Conservation (phyloP, 371 early-diverging fungal species). For the Rhizomucor pusillus region DNA sequence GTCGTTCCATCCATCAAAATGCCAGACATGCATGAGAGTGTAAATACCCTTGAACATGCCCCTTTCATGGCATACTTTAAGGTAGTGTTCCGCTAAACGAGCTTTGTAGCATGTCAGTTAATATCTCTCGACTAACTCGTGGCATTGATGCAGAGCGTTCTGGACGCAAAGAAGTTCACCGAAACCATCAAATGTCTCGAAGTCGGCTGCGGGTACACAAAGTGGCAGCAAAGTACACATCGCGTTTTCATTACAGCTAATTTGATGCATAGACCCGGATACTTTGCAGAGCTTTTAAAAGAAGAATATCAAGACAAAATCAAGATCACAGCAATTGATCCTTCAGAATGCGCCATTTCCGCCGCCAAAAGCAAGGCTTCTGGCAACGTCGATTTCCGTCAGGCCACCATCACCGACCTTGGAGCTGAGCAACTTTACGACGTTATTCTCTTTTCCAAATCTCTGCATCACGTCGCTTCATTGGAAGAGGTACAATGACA, state of each 20-base stretch:
- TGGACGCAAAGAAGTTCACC: constrained; percentile 11
- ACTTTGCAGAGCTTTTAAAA: constrained; percentile 22
- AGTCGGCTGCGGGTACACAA: constrained; percentile 33
- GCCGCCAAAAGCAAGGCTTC: constrained; percentile 9
- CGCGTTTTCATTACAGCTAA: background rate
- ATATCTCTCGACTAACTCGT: background rate
- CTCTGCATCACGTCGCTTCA: constrained; percentile 34
- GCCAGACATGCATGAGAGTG: too few relatives aligned
- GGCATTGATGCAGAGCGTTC: constrained; percentile 9
- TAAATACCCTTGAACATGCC: background rate
- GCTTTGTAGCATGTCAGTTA: background rate
- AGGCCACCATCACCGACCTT: constrained; percentile 13
- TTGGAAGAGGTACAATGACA: constrained; percentile 19
- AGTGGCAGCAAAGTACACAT: background rate
- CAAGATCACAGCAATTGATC: constrained; percentile 25
- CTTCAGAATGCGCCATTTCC: constrained; percentile 17
- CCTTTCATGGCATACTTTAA: constrained; percentile 9
- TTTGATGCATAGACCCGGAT: constrained; percentile 18
- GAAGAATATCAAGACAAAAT: constrained; percentile 15
- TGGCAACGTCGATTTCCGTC: constrained; percentile 5
- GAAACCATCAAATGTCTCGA: constrained; percentile 14
- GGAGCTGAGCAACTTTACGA: constrained; percentile 15
- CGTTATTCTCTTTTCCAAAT: constrained; percentile 32
- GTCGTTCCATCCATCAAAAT: too few relatives aligned
- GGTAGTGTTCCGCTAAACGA: constrained; percentile 1